Evolutionary conservation across 768 basidiomycete genomes (phyloP).

Genomic region (Lentinula detonsa): DNA sequence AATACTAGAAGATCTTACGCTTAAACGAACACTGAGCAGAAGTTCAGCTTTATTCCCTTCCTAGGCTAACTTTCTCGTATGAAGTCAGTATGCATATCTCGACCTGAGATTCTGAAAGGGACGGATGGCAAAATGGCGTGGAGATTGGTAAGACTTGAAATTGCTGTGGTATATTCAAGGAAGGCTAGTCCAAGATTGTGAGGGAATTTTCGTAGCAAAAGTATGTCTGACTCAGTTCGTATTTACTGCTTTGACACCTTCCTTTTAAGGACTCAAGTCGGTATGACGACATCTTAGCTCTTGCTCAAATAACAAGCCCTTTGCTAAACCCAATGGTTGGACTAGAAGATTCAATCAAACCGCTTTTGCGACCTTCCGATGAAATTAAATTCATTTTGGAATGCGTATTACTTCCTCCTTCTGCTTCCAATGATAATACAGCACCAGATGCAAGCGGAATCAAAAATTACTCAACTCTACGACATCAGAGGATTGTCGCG

Average conservation of each 20-base stretch:
- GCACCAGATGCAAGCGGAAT: not conserved
- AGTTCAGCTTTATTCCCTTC: too few relatives aligned
- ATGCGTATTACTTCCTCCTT: constrained; percentile 13
- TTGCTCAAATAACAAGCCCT: not conserved
- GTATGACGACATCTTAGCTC: not conserved
- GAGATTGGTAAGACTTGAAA: too few relatives aligned
- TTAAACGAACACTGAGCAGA: too few relatives aligned
- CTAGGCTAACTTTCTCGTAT: too few relatives aligned
- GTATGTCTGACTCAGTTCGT: not conserved
- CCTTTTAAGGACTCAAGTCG: not conserved
- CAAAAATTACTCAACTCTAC: not conserved
- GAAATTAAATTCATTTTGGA: constrained; percentile 37
- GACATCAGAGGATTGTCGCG: constrained; percentile 32
- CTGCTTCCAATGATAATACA: not conserved
- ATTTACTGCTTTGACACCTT: not conserved
- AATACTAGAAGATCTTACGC: too few relatives aligned
- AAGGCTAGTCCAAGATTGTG: too few relatives aligned
- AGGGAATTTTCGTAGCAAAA: not conserved
- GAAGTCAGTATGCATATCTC: too few relatives aligned
- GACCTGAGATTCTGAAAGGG: too few relatives aligned
- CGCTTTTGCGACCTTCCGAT: constrained; percentile 36
- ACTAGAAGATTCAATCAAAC: constrained; percentile 14
- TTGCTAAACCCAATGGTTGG: not conserved
- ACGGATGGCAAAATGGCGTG: too few relatives aligned
- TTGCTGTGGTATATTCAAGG: too few relatives aligned